A percentile compares a stretch with the other conserved stretches of the same genome.
These are phyloP conservation scores for Hyphopichia homilentoma DNA, from an alignment of 805 yeast species.

Conservation along the genomic window DNA sequence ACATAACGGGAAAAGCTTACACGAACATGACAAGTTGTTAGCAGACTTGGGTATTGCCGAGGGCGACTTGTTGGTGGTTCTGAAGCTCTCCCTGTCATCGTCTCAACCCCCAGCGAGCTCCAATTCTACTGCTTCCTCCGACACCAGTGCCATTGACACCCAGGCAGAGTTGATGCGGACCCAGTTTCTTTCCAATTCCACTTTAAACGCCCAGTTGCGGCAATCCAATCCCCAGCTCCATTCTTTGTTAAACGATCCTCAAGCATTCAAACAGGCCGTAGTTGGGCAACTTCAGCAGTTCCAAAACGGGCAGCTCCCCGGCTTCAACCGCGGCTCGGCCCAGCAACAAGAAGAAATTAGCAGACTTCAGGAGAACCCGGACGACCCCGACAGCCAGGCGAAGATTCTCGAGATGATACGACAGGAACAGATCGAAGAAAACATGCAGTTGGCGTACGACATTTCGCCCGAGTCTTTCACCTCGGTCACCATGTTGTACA, in stretches of 20 bases:
- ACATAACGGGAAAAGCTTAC: slow-evolving; percentile 43
- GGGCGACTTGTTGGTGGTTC: slow-evolving; percentile 54
- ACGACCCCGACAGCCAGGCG: slow-evolving; percentile 64
- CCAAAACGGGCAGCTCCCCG: slow-evolving; percentile 19
- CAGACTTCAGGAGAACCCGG: slow-evolving; percentile 59
- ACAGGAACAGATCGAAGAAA: slow-evolving; percentile 74
- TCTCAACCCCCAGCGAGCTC: slow-evolving; percentile 7
- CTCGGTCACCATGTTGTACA: slow-evolving; percentile 77
- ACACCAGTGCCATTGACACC: slow-evolving; percentile 13
- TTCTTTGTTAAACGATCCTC: slow-evolving; percentile 44
- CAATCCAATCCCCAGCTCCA: slow-evolving; percentile 46
- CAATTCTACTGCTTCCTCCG: slow-evolving; percentile 3
- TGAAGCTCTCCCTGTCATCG: slow-evolving; percentile 14
- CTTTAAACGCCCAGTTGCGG: slow-evolving; percentile 30
- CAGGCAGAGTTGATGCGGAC: slow-evolving; percentile 50
- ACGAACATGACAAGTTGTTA: slow-evolving; percentile 31
- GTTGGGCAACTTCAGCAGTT: slow-evolving; percentile 30
- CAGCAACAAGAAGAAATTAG: slow-evolving; percentile 41
- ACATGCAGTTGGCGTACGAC: slow-evolving; percentile 75
- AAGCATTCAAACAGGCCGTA: slow-evolving; percentile 40
- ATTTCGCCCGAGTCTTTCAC: slow-evolving; percentile 89
- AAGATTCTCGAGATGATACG: slow-evolving; percentile 64
- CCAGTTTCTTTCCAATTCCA: slow-evolving; percentile 42
- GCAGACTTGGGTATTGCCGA: slow-evolving; percentile 47
- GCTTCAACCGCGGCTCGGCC: slow-evolving; percentile 34